These are phyloP conservation scores for Aureobasidium subglaciale DNA, from an alignment of 2,329 filamentous ascomycete species.

Conservation along the genomic window DNA sequence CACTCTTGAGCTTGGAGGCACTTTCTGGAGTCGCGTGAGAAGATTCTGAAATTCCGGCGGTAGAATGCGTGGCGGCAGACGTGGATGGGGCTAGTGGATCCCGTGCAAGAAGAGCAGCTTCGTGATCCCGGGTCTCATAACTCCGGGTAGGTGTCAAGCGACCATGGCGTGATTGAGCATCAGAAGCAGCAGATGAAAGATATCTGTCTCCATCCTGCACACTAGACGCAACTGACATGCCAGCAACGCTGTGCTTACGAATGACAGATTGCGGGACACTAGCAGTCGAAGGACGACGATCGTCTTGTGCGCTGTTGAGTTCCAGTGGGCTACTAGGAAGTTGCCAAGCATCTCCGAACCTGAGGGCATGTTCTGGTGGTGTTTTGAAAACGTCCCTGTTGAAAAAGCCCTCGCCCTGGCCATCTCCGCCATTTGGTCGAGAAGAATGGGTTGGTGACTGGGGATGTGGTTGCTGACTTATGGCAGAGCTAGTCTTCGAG, in stretches of 20 bases:
- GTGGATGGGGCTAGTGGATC: constrained; percentile 10
- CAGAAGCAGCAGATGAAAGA: constrained; percentile 20
- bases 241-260: constrained; percentile 9
- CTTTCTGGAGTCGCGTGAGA: constrained; percentile 21
- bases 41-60: background rate
- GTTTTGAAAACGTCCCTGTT: constrained; percentile 38
- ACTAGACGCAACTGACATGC: constrained; percentile 20
- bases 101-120: constrained; percentile 7
- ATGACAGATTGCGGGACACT: constrained; percentile 18
- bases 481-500: constrained; percentile 14
- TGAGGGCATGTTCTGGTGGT: constrained; percentile 35
- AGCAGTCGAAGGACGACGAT: constrained; percentile 31
- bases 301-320: constrained; percentile 23
- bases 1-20: constrained; percentile 42
- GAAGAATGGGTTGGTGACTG: constrained; percentile 3
- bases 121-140: constrained; percentile 20
- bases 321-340: constrained; percentile 29
- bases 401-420: constrained; percentile 1
- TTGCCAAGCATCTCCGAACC: constrained; percentile 23
- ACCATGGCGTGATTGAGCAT: constrained; percentile 16
- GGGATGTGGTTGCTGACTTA: background rate
- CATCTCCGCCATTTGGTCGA: constrained; percentile 18
- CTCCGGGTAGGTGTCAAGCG: constrained; percentile 19
- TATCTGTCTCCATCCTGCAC: constrained; percentile 20
- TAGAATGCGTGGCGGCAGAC: constrained; percentile 13